Conservation (phyloP, 331 rosid genomes). For the Dryas integrifolia region DNA sequence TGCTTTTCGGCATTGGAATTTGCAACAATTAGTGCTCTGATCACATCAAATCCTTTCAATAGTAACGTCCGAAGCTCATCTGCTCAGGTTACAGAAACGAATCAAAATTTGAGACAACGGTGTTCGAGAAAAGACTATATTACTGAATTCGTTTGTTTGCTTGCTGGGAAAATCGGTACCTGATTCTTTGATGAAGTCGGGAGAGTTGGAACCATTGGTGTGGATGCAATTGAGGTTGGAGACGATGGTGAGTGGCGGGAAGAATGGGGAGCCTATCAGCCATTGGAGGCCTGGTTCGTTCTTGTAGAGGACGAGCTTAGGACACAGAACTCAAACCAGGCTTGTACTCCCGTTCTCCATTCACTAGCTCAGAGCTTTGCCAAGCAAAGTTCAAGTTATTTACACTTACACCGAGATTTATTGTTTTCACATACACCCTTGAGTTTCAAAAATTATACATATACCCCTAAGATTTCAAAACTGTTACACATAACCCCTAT, state of each 20-base stretch:
- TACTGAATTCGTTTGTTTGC: background rate
- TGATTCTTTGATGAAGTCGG: slow-evolving; percentile 60
- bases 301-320: slow-evolving; percentile 42
- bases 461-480: too few species aligned
- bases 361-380: background rate
- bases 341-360: slow-evolving; percentile 40
- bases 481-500: too few species aligned
- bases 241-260: slow-evolving; percentile 66
- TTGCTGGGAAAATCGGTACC: slow-evolving; percentile 33
- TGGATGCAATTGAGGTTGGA: slow-evolving; percentile 67
- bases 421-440: too few species aligned
- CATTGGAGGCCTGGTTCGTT: slow-evolving; percentile 56
- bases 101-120: background rate
- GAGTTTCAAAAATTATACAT: too few species aligned
- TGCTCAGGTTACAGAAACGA: slow-evolving; percentile 34
- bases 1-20: slow-evolving; percentile 24
- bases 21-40: slow-evolving; percentile 60
- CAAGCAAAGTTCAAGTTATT: background rate
- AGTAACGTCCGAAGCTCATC: slow-evolving; percentile 60
- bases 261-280: slow-evolving; percentile 84
- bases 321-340: slow-evolving; percentile 54
- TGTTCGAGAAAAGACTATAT: background rate
- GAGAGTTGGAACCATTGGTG: slow-evolving; percentile 39
- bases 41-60: slow-evolving; percentile 60
- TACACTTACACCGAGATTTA: too few species aligned